Conservation (phyloP, 169 alveolate genomes). For the Eimeria praecox region DNA sequence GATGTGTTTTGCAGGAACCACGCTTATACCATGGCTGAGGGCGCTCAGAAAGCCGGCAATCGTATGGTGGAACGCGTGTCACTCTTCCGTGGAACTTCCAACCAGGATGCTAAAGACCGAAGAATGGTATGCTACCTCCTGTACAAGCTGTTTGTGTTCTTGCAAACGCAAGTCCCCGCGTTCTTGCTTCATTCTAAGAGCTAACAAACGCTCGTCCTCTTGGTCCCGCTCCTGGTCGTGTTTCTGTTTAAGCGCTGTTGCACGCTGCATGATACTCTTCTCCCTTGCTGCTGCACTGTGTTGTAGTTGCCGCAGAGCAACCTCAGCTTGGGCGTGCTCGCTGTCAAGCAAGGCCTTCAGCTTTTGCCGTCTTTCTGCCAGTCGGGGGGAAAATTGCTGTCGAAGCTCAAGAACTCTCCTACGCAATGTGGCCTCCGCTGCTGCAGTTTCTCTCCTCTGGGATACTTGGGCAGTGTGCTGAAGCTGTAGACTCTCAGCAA, state of each 20-base stretch:
- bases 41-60: not conserved
- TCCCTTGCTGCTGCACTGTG: constrained; percentile 35
- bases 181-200: constrained; percentile 1
- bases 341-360: constrained; percentile 37
- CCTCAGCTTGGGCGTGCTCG: constrained; percentile 31
- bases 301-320: constrained; percentile 12
- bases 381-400: constrained; percentile 1
- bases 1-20: not conserved
- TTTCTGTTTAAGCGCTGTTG: constrained; percentile 36
- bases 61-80: not conserved
- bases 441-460: constrained; percentile 43
- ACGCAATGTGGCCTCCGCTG: constrained; percentile 39
- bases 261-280: constrained; percentile 58
- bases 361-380: constrained; percentile 50
- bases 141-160: constrained; percentile 18
- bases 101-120: not conserved
- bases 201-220: constrained; percentile 59
- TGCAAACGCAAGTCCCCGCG: constrained; percentile 34
- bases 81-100: not conserved
- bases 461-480: constrained; percentile 41
- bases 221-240: constrained; percentile 32
- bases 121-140: constrained; percentile 20
- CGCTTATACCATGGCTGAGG: not conserved
- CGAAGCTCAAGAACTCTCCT: constrained; percentile 30
- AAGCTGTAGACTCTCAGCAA: constrained; percentile 24